Evolutionary conservation across 805 yeast species (phyloP), one percentile per base, ranked within the genome.

Genomic region (Lipomyces lipofer): DNA sequence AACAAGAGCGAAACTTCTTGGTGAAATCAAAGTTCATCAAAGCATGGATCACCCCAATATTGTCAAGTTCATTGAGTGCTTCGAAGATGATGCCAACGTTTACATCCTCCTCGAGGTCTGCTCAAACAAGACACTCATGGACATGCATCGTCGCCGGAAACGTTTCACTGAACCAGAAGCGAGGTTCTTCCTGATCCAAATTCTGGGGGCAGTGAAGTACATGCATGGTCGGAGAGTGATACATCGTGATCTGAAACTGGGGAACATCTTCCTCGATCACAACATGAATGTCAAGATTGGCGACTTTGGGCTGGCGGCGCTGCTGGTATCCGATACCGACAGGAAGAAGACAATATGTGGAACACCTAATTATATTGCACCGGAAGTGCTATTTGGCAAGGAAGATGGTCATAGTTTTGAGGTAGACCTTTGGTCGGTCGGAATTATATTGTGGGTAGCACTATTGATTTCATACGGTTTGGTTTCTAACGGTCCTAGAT

Each of bases 301-400:
- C 60, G 99, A 94, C 71, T 94, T 94, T 73, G 99, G 99, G 29
- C 78, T 94, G 56, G 99, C 99, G n/a, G 90, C 97, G 0, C 86
- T 88, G n/a, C 78, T 94, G 58, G 86, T 86, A 40, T 75, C 81
- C 21, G 75, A 79, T 28, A 79, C 78, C 54, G 88, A 88, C 47
- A 83, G 92, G 62, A 89, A 92, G 67, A 87, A 85, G 69, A 92
- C 99, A 42, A 88, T 94, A 52, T 94, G 99, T 72, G 99, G 99
- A 51, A 94, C 99, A 22, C 99, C 99, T 56, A 94, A 94, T 73
- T 94, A 94, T 70, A 94, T 94, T 68, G 97, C 99, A 0, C 99
- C 99, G 6, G 99, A 94, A 74, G 96, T 94, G 21, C 78, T 94
- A 61, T 87, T 90, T 38, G 95, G 96, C 27, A 89, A 89, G 65